Evolutionary conservation across 805 yeast genomes (phyloP).

Genomic region (Saturnispora hagleri): DNA sequence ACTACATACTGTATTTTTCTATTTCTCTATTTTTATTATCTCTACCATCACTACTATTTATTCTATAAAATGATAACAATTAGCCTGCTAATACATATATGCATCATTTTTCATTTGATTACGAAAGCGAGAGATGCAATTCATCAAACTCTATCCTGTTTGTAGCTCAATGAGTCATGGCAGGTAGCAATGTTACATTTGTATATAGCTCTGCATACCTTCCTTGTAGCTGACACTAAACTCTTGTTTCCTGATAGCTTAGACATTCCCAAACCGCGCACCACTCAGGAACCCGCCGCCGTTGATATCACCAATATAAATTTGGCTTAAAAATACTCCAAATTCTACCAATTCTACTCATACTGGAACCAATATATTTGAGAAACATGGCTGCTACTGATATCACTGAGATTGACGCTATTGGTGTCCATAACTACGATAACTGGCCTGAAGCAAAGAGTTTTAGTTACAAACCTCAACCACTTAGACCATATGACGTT

Average conservation of each 20-base stretch:
- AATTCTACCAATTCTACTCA: not conserved
- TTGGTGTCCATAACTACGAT: conserved; percentile 16
- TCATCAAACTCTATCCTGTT: too few species aligned
- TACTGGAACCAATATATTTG: not conserved
- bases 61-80: not conserved
- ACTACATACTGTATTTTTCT: not conserved
- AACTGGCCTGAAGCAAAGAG: conserved; percentile 15
- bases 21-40: not conserved
- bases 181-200: too few species aligned
- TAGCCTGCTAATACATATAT: not conserved
- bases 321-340: not conserved
- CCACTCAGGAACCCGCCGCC: not conserved
- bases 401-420: conserved; percentile 12
- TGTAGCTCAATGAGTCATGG: too few species aligned
- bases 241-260: not conserved
- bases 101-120: not conserved
- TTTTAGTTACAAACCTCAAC: conserved; percentile 15
- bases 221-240: not conserved
- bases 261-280: not conserved
- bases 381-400: not conserved
- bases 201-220: too few species aligned
- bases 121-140: too few species aligned
- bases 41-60: not conserved
- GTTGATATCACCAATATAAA: not conserved
- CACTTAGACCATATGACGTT: conserved; percentile 24